phyloP scores from a whole-genome alignment of 2,329 filamentous ascomycete genomes.

The Thelonectria discophora region DNA sequence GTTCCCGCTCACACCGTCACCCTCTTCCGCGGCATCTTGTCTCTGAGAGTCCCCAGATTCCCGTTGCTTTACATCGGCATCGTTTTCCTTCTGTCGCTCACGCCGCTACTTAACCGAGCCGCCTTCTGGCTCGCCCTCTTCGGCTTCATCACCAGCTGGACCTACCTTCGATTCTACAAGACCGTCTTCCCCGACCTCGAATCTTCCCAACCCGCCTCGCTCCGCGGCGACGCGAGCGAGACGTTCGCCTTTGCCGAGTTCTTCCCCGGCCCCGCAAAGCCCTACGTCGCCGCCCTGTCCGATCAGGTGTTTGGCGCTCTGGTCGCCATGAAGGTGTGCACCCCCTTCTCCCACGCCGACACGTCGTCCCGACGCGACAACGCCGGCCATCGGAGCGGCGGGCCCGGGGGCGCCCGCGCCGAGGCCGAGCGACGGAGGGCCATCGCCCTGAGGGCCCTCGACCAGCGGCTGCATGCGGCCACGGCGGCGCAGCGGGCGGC shows the following conservation, averaged over 20 bases:
- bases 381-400: slow-evolving; percentile 62
- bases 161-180: slow-evolving; percentile 96
- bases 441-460: slow-evolving; percentile 87
- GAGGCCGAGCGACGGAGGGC: slow-evolving; percentile 92
- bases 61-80: slow-evolving; percentile 78
- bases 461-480: slow-evolving; percentile 90
- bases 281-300: slow-evolving; percentile 76
- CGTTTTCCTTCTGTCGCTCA: slow-evolving; percentile 70
- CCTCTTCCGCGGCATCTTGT: slow-evolving; percentile 86
- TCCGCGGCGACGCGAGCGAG: slow-evolving; percentile 92
- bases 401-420: slow-evolving; percentile 79
- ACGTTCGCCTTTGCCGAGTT: slow-evolving; percentile 97
- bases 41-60: slow-evolving; percentile 81
- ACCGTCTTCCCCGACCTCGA: slow-evolving; percentile 74
- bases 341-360: slow-evolving; percentile 84
- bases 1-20: slow-evolving; percentile 97
- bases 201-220: slow-evolving; percentile 65
- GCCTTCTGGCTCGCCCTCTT: slow-evolving; percentile 81
- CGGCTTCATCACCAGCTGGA: slow-evolving; percentile 90
- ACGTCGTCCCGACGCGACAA: slow-evolving; percentile 75
- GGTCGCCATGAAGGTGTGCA: slow-evolving; percentile 80
- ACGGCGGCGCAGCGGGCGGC: slow-evolving; percentile 54
- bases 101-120: slow-evolving; percentile 70
- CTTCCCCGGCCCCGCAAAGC: slow-evolving; percentile 87
- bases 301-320: slow-evolving; percentile 74